These are phyloP conservation scores for Thuidium tamariscinum DNA, from an alignment of 225 moss, liverwort and hornwort species.

Conservation along the genomic window DNA sequence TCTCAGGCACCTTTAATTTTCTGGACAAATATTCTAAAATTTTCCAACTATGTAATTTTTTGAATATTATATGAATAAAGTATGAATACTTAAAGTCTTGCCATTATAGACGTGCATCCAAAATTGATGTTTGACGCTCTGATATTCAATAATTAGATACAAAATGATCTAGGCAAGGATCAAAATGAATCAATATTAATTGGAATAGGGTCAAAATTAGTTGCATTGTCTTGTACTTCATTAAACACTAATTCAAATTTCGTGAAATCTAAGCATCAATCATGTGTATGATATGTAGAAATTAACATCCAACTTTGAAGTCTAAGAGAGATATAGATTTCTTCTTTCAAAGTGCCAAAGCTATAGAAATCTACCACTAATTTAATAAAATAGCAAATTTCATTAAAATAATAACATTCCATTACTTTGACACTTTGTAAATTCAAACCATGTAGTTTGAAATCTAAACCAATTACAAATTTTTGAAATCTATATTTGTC, in stretches of 20 bases:
- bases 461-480: too few relatives aligned
- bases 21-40: fast-evolving
- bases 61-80: neutral
- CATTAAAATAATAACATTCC: too few relatives aligned
- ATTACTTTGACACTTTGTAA: too few relatives aligned
- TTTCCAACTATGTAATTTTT: neutral
- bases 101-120: neutral
- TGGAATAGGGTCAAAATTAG: neutral
- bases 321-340: neutral
- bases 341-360: neutral
- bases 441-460: too few relatives aligned
- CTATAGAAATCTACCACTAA: neutral
- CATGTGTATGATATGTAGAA: too few relatives aligned
- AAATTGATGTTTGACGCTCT: fast-evolving
- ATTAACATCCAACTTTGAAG: neutral
- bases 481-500: too few relatives aligned
- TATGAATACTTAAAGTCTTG: neutral
- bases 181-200: too few relatives aligned
- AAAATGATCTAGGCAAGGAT: neutral
- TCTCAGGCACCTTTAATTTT: fast-evolving
- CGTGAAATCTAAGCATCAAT: neutral
- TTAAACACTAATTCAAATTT: neutral
- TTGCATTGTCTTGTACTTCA: neutral
- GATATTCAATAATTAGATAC: neutral
- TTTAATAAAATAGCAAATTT: too few relatives aligned